Percentiles rank a stretch among this genome's conserved stretches.
These are phyloP conservation scores for Ophiostoma novo-ulmi DNA, from an alignment of 2,329 filamentous ascomycete species.

Conservation along the genomic window DNA sequence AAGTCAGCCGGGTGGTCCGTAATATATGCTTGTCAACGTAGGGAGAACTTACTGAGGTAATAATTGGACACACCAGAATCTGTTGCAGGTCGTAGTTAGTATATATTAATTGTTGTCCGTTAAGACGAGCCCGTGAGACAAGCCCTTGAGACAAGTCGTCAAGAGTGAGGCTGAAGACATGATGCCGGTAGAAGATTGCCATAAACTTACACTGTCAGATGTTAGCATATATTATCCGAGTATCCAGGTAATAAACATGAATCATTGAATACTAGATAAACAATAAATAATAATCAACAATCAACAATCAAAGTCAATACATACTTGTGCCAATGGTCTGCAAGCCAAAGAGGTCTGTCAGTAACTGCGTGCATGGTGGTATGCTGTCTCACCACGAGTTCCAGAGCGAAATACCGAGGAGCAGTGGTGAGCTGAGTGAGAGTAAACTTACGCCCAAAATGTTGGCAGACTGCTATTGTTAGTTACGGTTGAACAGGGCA, in stretches of 20 bases:
- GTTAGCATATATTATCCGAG: neutral
- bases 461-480: conserved; percentile 34
- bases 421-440: neutral
- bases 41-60: conserved; percentile 31
- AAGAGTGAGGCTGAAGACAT: neutral
- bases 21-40: neutral
- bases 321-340: conserved; percentile 35
- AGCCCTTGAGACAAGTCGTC: too few species aligned
- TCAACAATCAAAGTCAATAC: neutral
- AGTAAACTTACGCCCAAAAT: conserved; percentile 38
- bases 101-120: neutral
- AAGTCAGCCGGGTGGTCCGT: neutral
- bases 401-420: neutral
- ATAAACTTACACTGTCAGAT: conserved; percentile 5
- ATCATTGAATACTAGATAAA: too few species aligned
- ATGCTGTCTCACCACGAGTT: conserved; percentile 1
- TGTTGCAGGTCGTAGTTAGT: conserved; percentile 20
- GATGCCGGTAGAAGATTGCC: neutral
- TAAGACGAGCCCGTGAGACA: too few species aligned
- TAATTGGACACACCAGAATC: conserved; percentile 24
- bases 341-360: neutral
- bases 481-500: too few species aligned
- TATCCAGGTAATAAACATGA: too few species aligned
- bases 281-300: neutral
- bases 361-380: neutral